These are phyloP conservation scores for Solanum piurae DNA, from an alignment of 257 asterid species.

Conservation along the genomic window DNA sequence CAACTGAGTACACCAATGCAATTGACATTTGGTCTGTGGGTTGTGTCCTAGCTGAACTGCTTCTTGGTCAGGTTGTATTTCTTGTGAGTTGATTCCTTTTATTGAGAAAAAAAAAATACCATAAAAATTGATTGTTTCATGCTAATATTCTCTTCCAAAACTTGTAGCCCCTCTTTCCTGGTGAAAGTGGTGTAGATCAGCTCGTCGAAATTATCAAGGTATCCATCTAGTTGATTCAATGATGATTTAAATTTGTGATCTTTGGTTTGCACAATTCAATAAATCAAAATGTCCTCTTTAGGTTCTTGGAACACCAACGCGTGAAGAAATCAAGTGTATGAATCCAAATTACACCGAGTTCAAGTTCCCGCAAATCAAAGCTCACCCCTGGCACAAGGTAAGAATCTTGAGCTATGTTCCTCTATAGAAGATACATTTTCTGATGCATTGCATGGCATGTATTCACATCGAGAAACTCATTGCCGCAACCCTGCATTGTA, in stretches of 20 bases:
- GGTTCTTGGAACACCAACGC: slow-evolving; percentile 88
- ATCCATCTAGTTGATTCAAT: not conserved
- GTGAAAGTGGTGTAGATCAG: slow-evolving; percentile 90
- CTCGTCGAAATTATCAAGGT: slow-evolving; percentile 87
- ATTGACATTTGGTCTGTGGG: slow-evolving; percentile 89
- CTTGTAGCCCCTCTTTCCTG: slow-evolving; percentile 71
- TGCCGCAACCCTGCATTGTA: not conserved
- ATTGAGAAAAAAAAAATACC: not conserved
- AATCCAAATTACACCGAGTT: slow-evolving; percentile 83
- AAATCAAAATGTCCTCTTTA: not conserved
- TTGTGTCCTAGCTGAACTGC: slow-evolving; percentile 82
- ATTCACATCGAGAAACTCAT: not conserved
- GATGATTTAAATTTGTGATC: not conserved
- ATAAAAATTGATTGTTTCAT: not conserved
- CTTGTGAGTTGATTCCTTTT: not conserved
- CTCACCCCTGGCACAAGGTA: slow-evolving; percentile 94
- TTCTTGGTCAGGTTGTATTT: slow-evolving; percentile 70
- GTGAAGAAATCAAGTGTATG: slow-evolving; percentile 85
- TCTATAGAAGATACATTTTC: not conserved
- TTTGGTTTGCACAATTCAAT: not conserved
- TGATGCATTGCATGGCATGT: not conserved
- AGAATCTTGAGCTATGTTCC: not conserved
- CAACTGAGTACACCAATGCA: slow-evolving; percentile 70
- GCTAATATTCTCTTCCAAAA: not conserved
- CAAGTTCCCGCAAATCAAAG: slow-evolving; percentile 81